phyloP scores from a whole-genome alignment of 1,139 yeast species.

The Blastobotrys malaysiensis region DNA sequence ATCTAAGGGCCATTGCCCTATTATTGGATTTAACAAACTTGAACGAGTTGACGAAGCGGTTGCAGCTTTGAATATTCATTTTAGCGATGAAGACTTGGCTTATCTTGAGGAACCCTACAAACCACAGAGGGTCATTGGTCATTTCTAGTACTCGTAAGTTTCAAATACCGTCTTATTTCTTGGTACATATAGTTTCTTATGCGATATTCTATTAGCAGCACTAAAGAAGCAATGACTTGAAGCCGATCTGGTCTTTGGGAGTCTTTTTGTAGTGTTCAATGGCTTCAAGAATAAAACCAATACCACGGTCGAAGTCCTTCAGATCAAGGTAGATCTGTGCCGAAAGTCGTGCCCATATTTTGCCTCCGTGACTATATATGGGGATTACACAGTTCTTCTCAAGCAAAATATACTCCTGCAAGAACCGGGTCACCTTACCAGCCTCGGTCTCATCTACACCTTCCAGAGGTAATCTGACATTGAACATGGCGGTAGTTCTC shows the following conservation, averaged over 20 bases:
- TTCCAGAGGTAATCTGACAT: constrained; percentile 40
- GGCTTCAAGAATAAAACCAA: constrained; percentile 31
- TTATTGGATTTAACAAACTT: constrained; percentile 49
- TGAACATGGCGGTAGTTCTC: constrained; percentile 42
- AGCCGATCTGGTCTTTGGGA: constrained; percentile 6
- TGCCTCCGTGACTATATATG: constrained; percentile 39
- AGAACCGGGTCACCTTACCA: constrained; percentile 12
- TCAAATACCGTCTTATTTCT: no score
- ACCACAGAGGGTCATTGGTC: background rate
- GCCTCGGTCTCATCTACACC: constrained; percentile 9
- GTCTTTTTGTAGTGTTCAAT: constrained; percentile 11
- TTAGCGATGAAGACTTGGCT: constrained; percentile 42
- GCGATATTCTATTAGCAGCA: no score
- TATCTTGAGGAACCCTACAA: constrained; percentile 48
- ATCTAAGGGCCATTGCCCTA: constrained; percentile 46
- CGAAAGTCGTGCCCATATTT: constrained; percentile 47
- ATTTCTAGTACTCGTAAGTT: no score
- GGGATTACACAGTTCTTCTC: constrained; percentile 46
- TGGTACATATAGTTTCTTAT: no score
- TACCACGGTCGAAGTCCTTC: constrained; percentile 47
- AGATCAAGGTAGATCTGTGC: constrained; percentile 57
- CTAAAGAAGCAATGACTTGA: background rate
- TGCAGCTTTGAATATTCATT: constrained; percentile 39
- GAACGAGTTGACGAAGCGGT: constrained; percentile 51
- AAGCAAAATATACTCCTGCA: constrained; percentile 22